Base-by-base conservation (phyloP, 768 basidiomycete species). In the Hericium coralloides region DNA sequence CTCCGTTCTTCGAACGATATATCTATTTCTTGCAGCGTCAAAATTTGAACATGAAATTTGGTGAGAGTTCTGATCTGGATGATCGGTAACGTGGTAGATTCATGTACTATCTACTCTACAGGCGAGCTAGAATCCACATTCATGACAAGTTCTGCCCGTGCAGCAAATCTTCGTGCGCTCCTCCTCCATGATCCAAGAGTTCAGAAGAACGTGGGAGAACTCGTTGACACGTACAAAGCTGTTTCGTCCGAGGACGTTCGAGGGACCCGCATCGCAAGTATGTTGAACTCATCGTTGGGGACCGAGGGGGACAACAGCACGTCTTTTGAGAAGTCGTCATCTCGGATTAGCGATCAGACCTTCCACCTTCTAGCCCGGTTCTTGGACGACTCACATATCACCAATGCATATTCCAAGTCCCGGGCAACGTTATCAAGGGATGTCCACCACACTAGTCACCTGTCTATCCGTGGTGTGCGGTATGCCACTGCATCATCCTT, bases 11-110 rank as follows among this genome's bases (percentile, higher is more conserved):
- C 17, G 63, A 68, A 26, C 55, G 66, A 4, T 56, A 54, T 14
- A 67, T 63, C 39, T 55, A 62, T 18, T 37, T 52, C 3, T 49
- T 68, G n/a, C 66, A 67, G 25, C 15, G 54, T 2, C 38, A 56
- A 18, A 60, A 63, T 12, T 62, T 59, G 15, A 68, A 68, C 53
- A 54, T 36, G 51, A 60, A 63, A 25, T 50, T 61, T 12, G 62
- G 67, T 66, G 38, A 5, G 5, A n/a, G n/a, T n/a, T n/a, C n/a
- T n/a, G n/a, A n/a, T n/a, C n/a, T n/a, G n/a, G n/a, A n/a, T n/a
- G n/a, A n/a, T n/a, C n/a, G n/a, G n/a, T n/a, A n/a, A n/a, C n/a
- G n/a, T n/a, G n/a, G n/a, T n/a, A n/a, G n/a, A n/a, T n/a, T n/a
- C n/a, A n/a, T n/a, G n/a, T 37, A 7, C 37, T 31, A 31, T 31